Evolutionary conservation across 2,329 filamentous ascomycete species (phyloP).

Genomic region (Zymoseptoria pseudotritici): DNA sequence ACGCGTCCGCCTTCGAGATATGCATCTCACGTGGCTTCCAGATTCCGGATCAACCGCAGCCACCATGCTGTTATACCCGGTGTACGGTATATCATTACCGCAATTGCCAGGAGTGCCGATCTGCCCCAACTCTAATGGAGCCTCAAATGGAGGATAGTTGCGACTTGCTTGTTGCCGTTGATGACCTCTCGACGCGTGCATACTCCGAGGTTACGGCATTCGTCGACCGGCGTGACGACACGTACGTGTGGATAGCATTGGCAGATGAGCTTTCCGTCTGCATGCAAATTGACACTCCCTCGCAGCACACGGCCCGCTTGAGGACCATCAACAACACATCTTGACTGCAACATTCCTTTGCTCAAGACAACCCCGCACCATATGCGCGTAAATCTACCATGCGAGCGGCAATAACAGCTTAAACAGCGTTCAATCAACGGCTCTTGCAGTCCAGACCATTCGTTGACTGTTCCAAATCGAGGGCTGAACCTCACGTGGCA

Average conservation of each 20-base stretch:
- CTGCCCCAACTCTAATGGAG: neutral
- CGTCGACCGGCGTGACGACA: neutral
- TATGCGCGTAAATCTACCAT: neutral
- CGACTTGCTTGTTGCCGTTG: neutral
- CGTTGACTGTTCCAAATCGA: neutral
- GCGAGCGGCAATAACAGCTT: neutral
- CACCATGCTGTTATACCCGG: neutral
- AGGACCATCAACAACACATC: too few species aligned
- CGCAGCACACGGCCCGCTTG: too few species aligned
- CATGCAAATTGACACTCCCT: neutral
- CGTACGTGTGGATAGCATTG: neutral
- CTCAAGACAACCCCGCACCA: neutral
- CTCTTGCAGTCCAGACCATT: neutral
- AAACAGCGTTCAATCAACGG: neutral
- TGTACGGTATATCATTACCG: neutral
- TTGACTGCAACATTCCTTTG: neutral
- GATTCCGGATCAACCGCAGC: neutral
- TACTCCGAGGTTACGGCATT: neutral
- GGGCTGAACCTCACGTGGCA: neutral
- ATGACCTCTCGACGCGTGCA: neutral
- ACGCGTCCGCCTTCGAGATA: neutral
- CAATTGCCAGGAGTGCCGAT: neutral
- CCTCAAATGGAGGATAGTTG: neutral
- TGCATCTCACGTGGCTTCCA: neutral
- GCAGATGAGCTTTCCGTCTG: neutral